phyloP scores from a whole-genome alignment of 495 filamentous ascomycete species.

The Neurospora sp. region DNA sequence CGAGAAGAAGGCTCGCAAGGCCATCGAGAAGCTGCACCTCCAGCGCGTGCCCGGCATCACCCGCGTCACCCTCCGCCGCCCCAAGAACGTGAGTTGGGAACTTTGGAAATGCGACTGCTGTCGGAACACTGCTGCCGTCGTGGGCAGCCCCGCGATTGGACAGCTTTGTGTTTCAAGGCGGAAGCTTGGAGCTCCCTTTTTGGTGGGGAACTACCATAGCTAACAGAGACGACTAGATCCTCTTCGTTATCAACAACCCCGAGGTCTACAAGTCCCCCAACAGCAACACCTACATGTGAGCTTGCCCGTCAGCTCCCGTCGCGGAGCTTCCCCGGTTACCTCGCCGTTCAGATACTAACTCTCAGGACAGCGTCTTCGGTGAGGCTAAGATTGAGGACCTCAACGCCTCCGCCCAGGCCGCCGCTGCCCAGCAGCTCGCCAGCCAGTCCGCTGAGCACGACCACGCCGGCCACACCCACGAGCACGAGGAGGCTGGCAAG shows the following conservation, averaged over 20 bases:
- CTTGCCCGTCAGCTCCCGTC: conserved; percentile 1
- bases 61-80: conserved; percentile 89
- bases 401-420: conserved; percentile 92
- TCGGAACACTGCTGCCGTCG: not conserved
- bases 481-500: conserved; percentile 57
- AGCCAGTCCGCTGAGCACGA: conserved; percentile 63
- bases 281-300: conserved; percentile 99
- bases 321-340: not conserved
- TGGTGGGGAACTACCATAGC: conserved; percentile 4
- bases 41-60: conserved; percentile 96
- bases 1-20: conserved; percentile 99
- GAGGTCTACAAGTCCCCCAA: conserved; percentile 98
- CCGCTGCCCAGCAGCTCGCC: conserved; percentile 83
- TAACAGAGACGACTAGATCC: conserved; percentile 53
- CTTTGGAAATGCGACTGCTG: not conserved
- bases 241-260: conserved; percentile 98
- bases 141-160: not conserved
- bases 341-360: not conserved
- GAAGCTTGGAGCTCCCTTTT: conserved; percentile 1
- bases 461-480: conserved; percentile 48
- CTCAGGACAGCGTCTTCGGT: conserved; percentile 75
- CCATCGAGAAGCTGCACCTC: conserved; percentile 94
- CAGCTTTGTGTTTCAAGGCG: not conserved
- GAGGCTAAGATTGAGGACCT: conserved; percentile 99
- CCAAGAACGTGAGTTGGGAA: conserved; percentile 78